Conservation (phyloP, 2,329 filamentous ascomycete species). For the Cladophialophora exuberans region DNA sequence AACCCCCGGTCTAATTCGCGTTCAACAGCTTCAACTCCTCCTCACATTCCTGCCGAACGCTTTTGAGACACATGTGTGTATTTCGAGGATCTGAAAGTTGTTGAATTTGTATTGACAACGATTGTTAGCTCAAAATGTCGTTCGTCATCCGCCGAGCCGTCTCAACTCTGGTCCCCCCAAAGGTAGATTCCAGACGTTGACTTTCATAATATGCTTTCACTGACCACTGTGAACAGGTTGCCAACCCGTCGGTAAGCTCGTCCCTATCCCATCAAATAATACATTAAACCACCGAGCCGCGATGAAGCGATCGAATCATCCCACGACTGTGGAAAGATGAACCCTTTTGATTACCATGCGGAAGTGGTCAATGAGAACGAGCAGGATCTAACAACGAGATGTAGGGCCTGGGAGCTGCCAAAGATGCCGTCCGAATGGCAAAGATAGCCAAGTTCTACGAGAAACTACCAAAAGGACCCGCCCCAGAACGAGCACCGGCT, state of each 20-base stretch:
- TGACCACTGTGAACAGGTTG: slow-evolving; percentile 20
- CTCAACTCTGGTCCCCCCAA: slow-evolving; percentile 98
- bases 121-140: slow-evolving; percentile 71
- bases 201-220: slow-evolving; percentile 14
- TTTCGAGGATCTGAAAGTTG: neutral
- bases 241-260: slow-evolving; percentile 29
- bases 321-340: neutral
- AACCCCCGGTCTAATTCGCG: neutral
- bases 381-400: slow-evolving; percentile 13
- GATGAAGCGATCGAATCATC: neutral
- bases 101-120: slow-evolving; percentile 3
- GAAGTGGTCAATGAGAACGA: neutral
- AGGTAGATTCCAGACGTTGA: slow-evolving; percentile 62
- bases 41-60: slow-evolving; percentile 8
- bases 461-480: slow-evolving; percentile 90
- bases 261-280: neutral
- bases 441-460: slow-evolving; percentile 98
- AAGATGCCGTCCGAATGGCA: slow-evolving; percentile 97
- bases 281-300: neutral
- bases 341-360: neutral
- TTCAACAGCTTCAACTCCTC: slow-evolving; percentile 20
- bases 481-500: slow-evolving; percentile 78
- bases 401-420: slow-evolving; percentile 90
- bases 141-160: slow-evolving; percentile 87
- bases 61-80: slow-evolving; percentile 25